phyloP scores from a whole-genome alignment of 306 rosid species.

The Ochetophila trinervis region DNA sequence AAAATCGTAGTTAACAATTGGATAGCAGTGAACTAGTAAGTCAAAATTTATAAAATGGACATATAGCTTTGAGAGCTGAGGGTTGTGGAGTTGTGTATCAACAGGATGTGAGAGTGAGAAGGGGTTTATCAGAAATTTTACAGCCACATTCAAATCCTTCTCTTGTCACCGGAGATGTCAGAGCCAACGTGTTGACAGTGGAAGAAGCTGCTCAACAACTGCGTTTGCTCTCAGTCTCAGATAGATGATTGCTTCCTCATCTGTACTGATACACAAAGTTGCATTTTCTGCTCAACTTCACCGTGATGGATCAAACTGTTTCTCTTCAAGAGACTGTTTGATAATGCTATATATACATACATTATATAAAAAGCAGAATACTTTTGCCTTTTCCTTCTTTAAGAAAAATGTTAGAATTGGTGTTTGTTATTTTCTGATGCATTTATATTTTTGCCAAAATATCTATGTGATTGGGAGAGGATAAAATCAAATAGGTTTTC shows the following conservation, averaged over 20 bases:
- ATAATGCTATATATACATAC: background rate
- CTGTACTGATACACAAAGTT: background rate
- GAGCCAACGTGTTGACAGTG: constrained; percentile 17
- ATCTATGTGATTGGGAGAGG: too few species aligned
- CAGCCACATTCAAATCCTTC: constrained; percentile 12
- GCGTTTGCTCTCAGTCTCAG: background rate
- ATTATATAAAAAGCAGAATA: too few species aligned
- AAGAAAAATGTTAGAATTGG: too few species aligned
- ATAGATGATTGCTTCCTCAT: constrained; percentile 10
- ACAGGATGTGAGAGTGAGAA: constrained; percentile 27
- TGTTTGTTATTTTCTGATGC: too few species aligned
- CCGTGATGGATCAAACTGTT: background rate
- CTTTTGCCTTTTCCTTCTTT: too few species aligned
- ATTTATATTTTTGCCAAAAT: too few species aligned
- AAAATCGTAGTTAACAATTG: too few species aligned
- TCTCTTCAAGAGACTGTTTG: background rate
- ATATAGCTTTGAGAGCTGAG: background rate
- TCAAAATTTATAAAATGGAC: background rate
- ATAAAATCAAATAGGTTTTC: too few species aligned
- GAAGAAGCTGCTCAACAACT: constrained; percentile 19
- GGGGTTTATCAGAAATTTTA: constrained; percentile 23
- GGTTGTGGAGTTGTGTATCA: background rate
- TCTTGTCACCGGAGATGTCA: constrained; percentile 33
- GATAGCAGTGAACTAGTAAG: background rate
- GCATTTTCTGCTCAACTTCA: too few species aligned